A percentile compares a stretch with the other conserved stretches of the same genome.
Evolutionary conservation across 2,329 filamentous ascomycete species (phyloP).

Genomic region (Alternaria triticina): DNA sequence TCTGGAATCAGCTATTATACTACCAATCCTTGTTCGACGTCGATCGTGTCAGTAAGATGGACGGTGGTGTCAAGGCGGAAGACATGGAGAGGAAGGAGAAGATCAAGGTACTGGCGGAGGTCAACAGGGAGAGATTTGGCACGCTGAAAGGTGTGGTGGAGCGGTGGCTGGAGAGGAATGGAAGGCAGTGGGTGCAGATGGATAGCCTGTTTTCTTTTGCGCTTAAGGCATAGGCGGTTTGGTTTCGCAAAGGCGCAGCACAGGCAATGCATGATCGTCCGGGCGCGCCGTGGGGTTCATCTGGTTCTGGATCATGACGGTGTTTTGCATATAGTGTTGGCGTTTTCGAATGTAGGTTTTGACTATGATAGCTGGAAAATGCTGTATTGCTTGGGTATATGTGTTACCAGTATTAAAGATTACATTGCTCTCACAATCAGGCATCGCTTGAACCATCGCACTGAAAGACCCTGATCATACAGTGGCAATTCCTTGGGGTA

Average conservation of each 20-base stretch:
- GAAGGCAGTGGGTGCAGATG: conserved; percentile 93
- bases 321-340: conserved; percentile 4
- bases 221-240: conserved; percentile 32
- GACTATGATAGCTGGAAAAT: neutral
- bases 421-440: conserved; percentile 3
- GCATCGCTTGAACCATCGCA: neutral
- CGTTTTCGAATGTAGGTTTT: conserved; percentile 3
- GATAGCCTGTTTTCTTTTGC: conserved; percentile 78
- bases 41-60: conserved; percentile 71
- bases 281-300: neutral
- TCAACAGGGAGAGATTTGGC: conserved; percentile 80
- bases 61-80: conserved; percentile 62
- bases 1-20: conserved; percentile 96
- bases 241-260: neutral
- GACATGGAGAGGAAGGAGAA: conserved; percentile 58
- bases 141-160: conserved; percentile 80
- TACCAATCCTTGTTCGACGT: conserved; percentile 86
- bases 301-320: neutral
- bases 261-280: neutral
- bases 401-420: conserved; percentile 11
- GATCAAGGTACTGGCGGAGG: conserved; percentile 71
- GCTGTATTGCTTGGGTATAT: conserved; percentile 18
- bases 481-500: conserved; percentile 15
- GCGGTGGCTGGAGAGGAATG: conserved; percentile 85
- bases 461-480: conserved; percentile 5